phyloP scores from a whole-genome alignment of 805 yeast species.

The Wickerhamomyces bovis region DNA sequence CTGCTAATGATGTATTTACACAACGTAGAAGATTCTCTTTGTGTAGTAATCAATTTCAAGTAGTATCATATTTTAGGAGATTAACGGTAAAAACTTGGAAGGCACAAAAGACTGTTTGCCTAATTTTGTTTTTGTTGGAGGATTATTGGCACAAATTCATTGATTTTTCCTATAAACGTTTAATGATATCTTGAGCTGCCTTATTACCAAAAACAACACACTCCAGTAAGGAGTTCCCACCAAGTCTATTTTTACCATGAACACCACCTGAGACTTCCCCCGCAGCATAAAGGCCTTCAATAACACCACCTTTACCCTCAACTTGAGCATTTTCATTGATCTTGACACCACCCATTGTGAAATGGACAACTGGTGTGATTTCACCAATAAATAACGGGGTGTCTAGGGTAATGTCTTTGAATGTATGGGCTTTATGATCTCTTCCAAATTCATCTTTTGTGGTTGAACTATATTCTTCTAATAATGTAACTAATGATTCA shows the following conservation, averaged over 20 bases:
- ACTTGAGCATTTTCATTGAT: constrained; percentile 44
- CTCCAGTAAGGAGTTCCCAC: constrained; percentile 23
- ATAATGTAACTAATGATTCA: constrained; percentile 16
- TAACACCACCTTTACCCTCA: constrained; percentile 23
- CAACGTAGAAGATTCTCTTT: neutral
- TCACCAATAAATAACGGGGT: constrained; percentile 40
- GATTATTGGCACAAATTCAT: too few species aligned
- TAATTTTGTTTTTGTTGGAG: too few species aligned
- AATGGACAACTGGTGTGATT: constrained; percentile 58
- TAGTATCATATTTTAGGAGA: too few species aligned
- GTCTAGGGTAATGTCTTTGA: constrained; percentile 22
- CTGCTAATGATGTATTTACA: too few species aligned
- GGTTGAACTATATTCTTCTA: constrained; percentile 15
- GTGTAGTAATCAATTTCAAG: too few species aligned
- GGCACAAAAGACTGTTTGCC: too few species aligned
- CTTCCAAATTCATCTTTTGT: constrained; percentile 32
- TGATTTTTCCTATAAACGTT: neutral
- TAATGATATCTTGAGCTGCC: constrained; percentile 30
- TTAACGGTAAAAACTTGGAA: too few species aligned
- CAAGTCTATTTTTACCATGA: constrained; percentile 55
- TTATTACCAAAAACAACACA: constrained; percentile 46
- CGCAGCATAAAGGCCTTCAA: constrained; percentile 48
- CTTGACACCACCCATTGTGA: constrained; percentile 63
- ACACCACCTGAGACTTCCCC: constrained; percentile 69
- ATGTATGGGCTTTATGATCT: constrained; percentile 26